phyloP scores from a whole-genome alignment of 108 stramenopile species.

The Skeletonema menzelii region DNA sequence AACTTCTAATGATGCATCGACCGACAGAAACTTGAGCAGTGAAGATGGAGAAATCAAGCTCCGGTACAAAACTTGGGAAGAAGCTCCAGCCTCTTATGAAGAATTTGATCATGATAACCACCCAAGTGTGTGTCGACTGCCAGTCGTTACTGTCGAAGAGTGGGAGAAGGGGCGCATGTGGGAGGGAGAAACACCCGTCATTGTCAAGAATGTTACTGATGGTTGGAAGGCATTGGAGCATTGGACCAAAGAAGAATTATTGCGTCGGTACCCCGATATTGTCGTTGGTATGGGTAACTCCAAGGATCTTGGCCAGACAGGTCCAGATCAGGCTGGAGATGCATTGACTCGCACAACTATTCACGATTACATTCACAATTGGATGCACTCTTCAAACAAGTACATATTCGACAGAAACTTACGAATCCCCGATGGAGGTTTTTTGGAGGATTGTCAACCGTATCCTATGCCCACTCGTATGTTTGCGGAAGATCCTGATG shows the following conservation, averaged over 20 bases:
- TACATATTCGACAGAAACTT: constrained; percentile 41
- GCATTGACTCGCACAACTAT: constrained; percentile 29
- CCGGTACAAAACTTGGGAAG: constrained; percentile 13
- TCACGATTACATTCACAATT: constrained; percentile 30
- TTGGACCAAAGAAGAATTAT: constrained; percentile 45
- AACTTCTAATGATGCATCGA: not conserved
- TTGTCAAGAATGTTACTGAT: constrained; percentile 41
- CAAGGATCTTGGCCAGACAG: constrained; percentile 39
- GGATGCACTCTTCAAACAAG: constrained; percentile 35
- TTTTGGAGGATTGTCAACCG: constrained; percentile 33
- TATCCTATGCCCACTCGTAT: constrained; percentile 42
- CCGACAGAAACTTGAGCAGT: not conserved
- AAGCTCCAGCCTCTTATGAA: constrained; percentile 33
- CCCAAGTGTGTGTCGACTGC: constrained; percentile 29
- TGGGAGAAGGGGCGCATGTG: constrained; percentile 38
- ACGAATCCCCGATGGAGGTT: constrained; percentile 28
- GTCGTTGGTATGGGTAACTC: constrained; percentile 40
- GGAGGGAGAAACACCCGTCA: constrained; percentile 40
- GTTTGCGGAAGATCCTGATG: constrained; percentile 18
- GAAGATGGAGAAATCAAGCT: not conserved
- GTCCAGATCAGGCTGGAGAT: constrained; percentile 43
- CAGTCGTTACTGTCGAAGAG: constrained; percentile 28
- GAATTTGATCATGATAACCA: constrained; percentile 46
- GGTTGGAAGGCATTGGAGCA: constrained; percentile 41
- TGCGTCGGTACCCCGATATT: constrained; percentile 36